Conservation (phyloP, 2,329 filamentous ascomycete genomes). For the Thermochaetoides dissita region DNA sequence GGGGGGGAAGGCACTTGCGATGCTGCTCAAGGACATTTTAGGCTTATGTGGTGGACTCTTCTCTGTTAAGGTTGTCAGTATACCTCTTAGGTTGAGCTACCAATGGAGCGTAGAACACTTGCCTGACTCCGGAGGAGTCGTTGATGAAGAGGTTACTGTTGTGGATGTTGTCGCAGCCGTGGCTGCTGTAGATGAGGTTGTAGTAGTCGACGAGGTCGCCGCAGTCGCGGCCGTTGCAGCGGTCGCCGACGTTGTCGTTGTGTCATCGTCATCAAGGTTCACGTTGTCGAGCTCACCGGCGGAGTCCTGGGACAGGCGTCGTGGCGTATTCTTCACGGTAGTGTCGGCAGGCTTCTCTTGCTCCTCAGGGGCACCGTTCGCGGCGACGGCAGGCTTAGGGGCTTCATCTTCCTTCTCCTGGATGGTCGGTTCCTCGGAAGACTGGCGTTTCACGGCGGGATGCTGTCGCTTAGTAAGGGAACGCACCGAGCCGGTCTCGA, state of each 20-base stretch:
- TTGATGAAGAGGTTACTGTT: not conserved
- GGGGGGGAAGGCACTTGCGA: slow-evolving; percentile 58
- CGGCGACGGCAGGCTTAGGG: slow-evolving; percentile 7
- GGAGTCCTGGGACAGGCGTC: slow-evolving; percentile 29
- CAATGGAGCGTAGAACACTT: slow-evolving; percentile 1
- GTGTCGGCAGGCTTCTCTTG: not conserved
- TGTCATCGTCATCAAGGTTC: slow-evolving; percentile 47
- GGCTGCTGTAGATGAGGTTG: not conserved
- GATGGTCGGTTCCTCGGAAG: slow-evolving; percentile 14
- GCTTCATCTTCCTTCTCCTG: slow-evolving; percentile 19
- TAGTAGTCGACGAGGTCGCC: not conserved
- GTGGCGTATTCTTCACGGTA: slow-evolving; percentile 16
- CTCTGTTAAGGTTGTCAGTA: slow-evolving; percentile 10
- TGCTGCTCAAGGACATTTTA: slow-evolving; percentile 51
- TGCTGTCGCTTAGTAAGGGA: slow-evolving; percentile 43
- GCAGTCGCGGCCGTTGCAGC: not conserved
- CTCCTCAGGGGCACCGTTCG: slow-evolving; percentile 13
- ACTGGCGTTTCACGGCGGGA: slow-evolving; percentile 21
- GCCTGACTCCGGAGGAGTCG: slow-evolving; percentile 14
- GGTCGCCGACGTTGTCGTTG: slow-evolving; percentile 3
- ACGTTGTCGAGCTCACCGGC: slow-evolving; percentile 41
- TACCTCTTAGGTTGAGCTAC: not conserved
- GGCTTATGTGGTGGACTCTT: slow-evolving; percentile 20
- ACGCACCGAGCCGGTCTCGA: slow-evolving; percentile 49
- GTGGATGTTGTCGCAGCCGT: not conserved